Evolutionary conservation across 2,329 filamentous ascomycete species (phyloP), one percentile per base, ranked within the genome.

Genomic region (Cordyceps javanica): DNA sequence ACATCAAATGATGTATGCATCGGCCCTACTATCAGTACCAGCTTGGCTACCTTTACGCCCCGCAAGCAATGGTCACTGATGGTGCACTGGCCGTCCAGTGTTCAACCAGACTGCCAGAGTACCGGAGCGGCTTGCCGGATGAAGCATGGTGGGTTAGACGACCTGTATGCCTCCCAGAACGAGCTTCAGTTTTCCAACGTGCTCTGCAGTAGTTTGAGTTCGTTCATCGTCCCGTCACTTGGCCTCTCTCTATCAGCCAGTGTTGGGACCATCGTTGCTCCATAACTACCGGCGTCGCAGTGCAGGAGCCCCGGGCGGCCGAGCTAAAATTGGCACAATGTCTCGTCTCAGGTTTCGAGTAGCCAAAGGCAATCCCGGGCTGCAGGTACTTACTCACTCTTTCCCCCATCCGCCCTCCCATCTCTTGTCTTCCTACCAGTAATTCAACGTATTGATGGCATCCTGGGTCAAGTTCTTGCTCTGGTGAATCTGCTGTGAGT

Each of bases 91-190:
- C 50, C 23, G 28, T 13, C 30, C 30, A 11, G n/a, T n/a, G n/a
- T 34, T 34, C 32, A 34, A 34, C 32, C 32, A 38, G 36, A 26
- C 21, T 26, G 49, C 51, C 41, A 55, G 51, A 34, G 51, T 36
- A 16, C 44, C 53, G 44, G 53, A 55, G 53, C 21, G 53, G 42
- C 53, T 55, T 48, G 53, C 53, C 34, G 30, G 53, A 55, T 55
- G 32, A 39, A 46, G 53, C 16, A 46, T 55, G 53, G 53, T 14
- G 21, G 19, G 14, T 7, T 11, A 14, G 19, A 21, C 21, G 7
- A 51, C 16, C 21, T 26, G 48, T 19, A 50, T 50, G 46, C 38
- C 46, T 50, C 46, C 36, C 2, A 5, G 30, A 9, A 21, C 45
- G 30, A n/a, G n/a, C n/a, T 32, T 10, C 9, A 7, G 11, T 36